A percentile compares a stretch with the other conserved stretches of the same genome.
Conservation (phyloP, 2,329 filamentous ascomycete genomes). For the Fusarium sp. region DNA sequence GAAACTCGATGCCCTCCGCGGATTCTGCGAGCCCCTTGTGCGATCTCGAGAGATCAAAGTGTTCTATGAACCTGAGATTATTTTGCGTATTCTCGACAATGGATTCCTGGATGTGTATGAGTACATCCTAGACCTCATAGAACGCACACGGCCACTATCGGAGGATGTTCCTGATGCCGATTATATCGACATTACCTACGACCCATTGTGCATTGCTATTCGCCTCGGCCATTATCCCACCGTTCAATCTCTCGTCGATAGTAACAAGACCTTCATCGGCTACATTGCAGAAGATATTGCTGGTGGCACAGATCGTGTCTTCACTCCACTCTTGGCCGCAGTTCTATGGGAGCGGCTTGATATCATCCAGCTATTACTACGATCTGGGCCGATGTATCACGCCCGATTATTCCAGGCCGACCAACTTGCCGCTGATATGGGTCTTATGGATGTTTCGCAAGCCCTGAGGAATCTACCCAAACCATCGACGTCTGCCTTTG, state of each 20-base stretch:
- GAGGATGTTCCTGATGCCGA: conserved; percentile 23
- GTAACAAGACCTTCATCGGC: conserved; percentile 45
- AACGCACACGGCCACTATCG: conserved; percentile 41
- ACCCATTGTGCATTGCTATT: conserved; percentile 51
- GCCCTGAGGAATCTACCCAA: conserved; percentile 26
- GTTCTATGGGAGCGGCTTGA: conserved; percentile 48
- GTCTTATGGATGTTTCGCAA: conserved; percentile 36
- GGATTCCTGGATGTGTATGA: conserved; percentile 47
- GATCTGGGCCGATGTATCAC: conserved; percentile 36
- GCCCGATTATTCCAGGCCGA: conserved; percentile 42
- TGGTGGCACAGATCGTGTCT: conserved; percentile 26
- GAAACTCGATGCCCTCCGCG: conserved; percentile 43
- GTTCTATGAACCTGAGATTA: conserved; percentile 41
- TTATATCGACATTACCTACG: conserved; percentile 48
- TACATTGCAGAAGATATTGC: conserved; percentile 29
- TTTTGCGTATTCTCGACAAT: conserved; percentile 47
- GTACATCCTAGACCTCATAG: conserved; percentile 49
- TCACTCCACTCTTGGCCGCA: conserved; percentile 51
- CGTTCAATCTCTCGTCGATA: conserved; percentile 31
- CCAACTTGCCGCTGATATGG: conserved; percentile 40
- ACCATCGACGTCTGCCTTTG: conserved; percentile 8
- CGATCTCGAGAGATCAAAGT: conserved; percentile 48
- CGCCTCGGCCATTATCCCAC: conserved; percentile 44
- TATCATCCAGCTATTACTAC: conserved; percentile 44
- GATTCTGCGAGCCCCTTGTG: conserved; percentile 50